These are phyloP conservation scores for Fusarium algeriense DNA, from an alignment of 2,329 filamentous ascomycete genomes.

Conservation along the genomic window DNA sequence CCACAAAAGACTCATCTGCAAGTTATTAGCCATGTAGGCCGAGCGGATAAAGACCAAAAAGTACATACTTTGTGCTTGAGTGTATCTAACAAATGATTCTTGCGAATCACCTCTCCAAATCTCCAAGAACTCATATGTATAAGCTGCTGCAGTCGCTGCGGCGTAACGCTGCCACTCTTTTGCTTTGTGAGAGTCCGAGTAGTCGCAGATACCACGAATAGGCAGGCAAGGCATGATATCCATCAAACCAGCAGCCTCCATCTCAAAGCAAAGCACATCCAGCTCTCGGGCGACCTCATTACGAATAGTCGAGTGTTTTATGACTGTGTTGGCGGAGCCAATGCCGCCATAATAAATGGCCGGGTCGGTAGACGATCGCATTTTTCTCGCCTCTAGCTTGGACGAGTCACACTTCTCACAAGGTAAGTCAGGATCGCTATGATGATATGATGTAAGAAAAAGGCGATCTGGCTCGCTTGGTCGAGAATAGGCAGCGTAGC, in stretches of 20 bases:
- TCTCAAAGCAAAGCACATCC: neutral
- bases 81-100: fast-evolving
- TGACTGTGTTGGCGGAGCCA: fast-evolving
- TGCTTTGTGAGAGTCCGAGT: neutral
- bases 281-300: fast-evolving
- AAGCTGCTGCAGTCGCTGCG: neutral
- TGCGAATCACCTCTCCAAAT: fast-evolving
- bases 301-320: neutral
- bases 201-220: neutral
- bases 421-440: fast-evolving
- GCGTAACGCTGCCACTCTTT: neutral
- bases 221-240: neutral
- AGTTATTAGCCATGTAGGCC: neutral
- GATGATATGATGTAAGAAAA: neutral
- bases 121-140: neutral
- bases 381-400: fast-evolving
- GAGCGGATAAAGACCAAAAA: neutral
- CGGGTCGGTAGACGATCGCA: fast-evolving
- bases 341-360: fast-evolving
- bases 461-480: neutral
- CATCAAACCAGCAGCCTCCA: no score
- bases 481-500: fast-evolving
- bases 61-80: neutral
- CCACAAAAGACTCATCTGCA: fast-evolving
- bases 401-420: fast-evolving